Percentiles rank a stretch among this genome's conserved stretches.
phyloP scores from a whole-genome alignment of 306 rosid species.

The Bauhinia variegata region DNA sequence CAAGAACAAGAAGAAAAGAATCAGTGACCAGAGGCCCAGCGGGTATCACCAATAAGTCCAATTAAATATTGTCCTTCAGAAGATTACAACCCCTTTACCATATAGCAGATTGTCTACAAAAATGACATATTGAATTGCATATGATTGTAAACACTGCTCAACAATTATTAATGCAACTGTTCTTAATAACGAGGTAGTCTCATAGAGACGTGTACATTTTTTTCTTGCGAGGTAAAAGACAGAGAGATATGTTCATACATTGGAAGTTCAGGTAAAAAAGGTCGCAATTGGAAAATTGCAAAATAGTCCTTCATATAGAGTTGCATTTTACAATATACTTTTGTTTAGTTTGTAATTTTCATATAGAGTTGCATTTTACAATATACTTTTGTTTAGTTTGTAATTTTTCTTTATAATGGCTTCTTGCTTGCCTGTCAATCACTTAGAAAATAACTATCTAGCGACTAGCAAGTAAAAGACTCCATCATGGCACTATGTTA shows the following conservation, averaged over 20 bases:
- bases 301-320: background rate
- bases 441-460: conserved; percentile 15
- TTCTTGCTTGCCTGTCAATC: conserved; percentile 6
- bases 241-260: background rate
- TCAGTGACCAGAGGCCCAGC: conserved; percentile 1
- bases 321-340: conserved; percentile 11
- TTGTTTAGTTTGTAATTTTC: background rate
- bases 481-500: background rate
- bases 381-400: background rate
- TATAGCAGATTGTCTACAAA: conserved; percentile 1
- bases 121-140: conserved; percentile 1
- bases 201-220: background rate
- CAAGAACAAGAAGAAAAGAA: background rate
- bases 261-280: background rate
- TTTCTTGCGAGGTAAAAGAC: too few relatives aligned
- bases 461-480: conserved; percentile 9
- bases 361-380: background rate
- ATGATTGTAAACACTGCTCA: background rate
- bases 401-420: background rate
- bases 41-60: background rate
- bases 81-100: conserved; percentile 10
- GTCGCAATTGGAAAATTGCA: background rate
- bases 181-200: background rate
- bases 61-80: background rate
- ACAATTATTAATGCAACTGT: conserved; percentile 21